Conservation (phyloP, 106 monocot genomes). For the Vanilla planifolia region DNA sequence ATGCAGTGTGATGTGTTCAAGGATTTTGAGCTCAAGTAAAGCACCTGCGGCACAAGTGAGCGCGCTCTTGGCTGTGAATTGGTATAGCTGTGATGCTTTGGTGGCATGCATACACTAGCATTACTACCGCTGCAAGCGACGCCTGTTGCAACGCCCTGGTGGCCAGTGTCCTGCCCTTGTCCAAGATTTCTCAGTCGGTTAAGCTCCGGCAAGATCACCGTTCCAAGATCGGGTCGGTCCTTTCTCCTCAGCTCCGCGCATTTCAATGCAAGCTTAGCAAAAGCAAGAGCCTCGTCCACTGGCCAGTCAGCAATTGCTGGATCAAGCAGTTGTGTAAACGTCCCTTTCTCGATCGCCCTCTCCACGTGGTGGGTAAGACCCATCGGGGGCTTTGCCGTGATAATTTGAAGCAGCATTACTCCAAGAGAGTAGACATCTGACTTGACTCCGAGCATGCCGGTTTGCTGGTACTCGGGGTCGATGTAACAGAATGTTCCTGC, state of each 20-base stretch:
- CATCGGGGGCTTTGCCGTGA: conserved; percentile 82
- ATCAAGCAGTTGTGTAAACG: conserved; percentile 46
- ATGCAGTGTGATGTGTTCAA: not conserved
- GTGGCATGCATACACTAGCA: not conserved
- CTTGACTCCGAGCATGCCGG: conserved; percentile 75
- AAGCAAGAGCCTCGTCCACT: conserved; percentile 40
- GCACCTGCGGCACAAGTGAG: not conserved
- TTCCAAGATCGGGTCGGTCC: conserved; percentile 30
- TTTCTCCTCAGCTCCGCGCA: conserved; percentile 25
- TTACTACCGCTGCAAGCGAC: not conserved
- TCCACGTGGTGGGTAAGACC: conserved; percentile 72
- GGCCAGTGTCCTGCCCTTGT: conserved; percentile 12
- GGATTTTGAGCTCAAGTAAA: not conserved
- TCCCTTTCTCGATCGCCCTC: conserved; percentile 56
- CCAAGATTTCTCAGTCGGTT: conserved; percentile 39
- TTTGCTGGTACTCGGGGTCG: conserved; percentile 93
- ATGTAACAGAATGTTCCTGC: conserved; percentile 93
- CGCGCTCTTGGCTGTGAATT: not conserved
- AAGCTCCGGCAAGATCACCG: conserved; percentile 55
- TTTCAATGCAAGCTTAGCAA: conserved; percentile 47
- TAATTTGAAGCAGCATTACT: conserved; percentile 71
- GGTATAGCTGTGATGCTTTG: not conserved
- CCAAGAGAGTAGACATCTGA: conserved; percentile 84
- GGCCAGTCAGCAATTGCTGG: conserved; percentile 41
- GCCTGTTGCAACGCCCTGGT: not conserved